Base-by-base conservation (phyloP, 2,329 filamentous ascomycete species). In the Colletotrichum karsti region DNA sequence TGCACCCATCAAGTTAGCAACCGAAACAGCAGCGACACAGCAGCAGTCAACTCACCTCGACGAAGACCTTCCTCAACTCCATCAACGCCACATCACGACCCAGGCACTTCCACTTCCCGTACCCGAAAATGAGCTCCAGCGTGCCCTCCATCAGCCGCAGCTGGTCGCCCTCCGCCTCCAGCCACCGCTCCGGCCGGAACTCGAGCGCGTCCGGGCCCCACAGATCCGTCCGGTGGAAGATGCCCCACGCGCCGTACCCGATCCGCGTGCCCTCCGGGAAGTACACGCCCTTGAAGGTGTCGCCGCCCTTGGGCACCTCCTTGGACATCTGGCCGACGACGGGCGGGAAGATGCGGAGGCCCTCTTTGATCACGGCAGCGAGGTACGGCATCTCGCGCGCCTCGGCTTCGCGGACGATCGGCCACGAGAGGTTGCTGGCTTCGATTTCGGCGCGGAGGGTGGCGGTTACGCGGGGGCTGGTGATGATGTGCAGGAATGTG, bases 401-500 rank as follows among this genome's bases (percentile, higher is more conserved):
- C 51, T 81, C 72, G 5, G 73, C 70, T 39, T 82, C 76, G 7
- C 73, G 74, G 39, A 81, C 78, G 39, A 72, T 28, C 6, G 69
- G 62, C 33, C 54, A 4, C 2, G 67, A 58, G 13, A 48, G 51
- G n/a, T 39, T n/a, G 67, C 37, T 41, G 20, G 80, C 77, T 0
- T 71, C 72, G 20, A 85, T 81, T 70, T 88, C 86, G 0, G 73
- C 74, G 7, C 81, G 82, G 0, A 90, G 77, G 75, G 80, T 82
- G 5, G 71, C 62, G 56, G 84, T 80, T 1, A 87, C 81, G 0
- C 77, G 78, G 0, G 85, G 84, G 18, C 81, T 83, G 13, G 82
- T 85, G 22, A 85, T 82, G 68, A 90, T 75, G 73, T 87, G 82
- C n/a, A 90, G 80, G 63, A 90, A 70, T 0, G 83, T 87, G 39